Conservation (phyloP, 306 rosid species). For the Casuarina cunninghamiana region DNA sequence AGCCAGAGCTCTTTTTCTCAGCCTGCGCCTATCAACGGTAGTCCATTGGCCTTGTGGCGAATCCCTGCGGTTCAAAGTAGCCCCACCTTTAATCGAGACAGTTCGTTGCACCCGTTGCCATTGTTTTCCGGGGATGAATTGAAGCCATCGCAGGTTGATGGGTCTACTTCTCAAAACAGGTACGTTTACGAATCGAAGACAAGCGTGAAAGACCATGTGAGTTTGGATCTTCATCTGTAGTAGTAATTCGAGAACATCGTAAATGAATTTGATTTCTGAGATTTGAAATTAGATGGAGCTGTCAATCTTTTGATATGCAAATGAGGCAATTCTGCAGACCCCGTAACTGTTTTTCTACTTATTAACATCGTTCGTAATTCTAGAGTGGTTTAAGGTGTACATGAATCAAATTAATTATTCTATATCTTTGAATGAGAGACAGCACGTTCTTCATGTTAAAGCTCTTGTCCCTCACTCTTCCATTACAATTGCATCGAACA, state of each 20-base stretch:
- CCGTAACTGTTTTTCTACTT: background rate
- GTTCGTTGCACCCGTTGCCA: constrained; percentile 50
- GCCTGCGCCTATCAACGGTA: constrained; percentile 63
- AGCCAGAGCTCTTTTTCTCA: constrained; percentile 41
- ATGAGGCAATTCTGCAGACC: constrained; percentile 1
- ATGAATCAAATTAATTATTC: background rate
- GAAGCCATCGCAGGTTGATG: constrained; percentile 38
- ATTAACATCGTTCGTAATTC: background rate
- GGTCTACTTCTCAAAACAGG: constrained; percentile 42
- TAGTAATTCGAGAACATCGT: background rate
- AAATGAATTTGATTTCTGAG: constrained; percentile 8
- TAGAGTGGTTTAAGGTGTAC: background rate
- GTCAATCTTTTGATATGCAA: constrained; percentile 4
- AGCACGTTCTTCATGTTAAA: constrained; percentile 3
- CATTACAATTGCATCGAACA: background rate
- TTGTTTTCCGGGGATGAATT: constrained; percentile 54
- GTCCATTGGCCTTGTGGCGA: constrained; percentile 72
- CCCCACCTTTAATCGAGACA: constrained; percentile 57
- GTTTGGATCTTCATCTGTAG: constrained; percentile 95
- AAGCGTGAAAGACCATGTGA: constrained; percentile 62
- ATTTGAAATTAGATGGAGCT: constrained; percentile 1
- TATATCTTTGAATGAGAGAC: constrained; percentile 7
- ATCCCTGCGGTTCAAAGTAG: constrained; percentile 49
- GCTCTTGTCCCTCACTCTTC: background rate
- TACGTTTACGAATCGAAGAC: constrained; percentile 51